Evolutionary conservation across 2,329 filamentous ascomycete genomes (phyloP), one percentile per base, ranked within the genome.

Genomic region (Claviceps paspali): DNA sequence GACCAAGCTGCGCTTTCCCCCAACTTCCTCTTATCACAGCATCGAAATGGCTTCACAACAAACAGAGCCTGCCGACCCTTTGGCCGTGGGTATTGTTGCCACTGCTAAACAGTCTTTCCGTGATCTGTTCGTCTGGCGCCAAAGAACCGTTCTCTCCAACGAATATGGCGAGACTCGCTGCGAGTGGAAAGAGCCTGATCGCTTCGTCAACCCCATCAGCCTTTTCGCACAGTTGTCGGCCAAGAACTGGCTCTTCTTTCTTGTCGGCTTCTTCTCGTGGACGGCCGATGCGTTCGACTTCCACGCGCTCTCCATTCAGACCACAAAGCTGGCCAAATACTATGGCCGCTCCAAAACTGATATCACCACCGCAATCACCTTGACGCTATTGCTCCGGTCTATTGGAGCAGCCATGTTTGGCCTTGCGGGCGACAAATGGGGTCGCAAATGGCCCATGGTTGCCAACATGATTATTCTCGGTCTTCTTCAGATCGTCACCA

Each of bases 231-330:
- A 77, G 56, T 66, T 91, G 12, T 69, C 65, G 3, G 61, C 63
- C 18, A 71, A 66, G 42, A 76, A 81, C 52, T 88, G 82, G 82
- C 51, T 82, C 12, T 86, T 82, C 62, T 77, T 88, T 60, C 45
- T 81, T 29, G 78, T 85, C 9, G 82, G 81, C 3, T 76, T 87
- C 51, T 57, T 69, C 24, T 77, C 81, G 12, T 88, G 83, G 83
- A 81, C 74, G 1, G 82, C 81, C 39, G 83, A 88, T 54, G 82
- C 82, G 3, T 88, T 87, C 53, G 82, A 86, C 56, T 88, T 87
- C 53, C 81, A 86, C 57, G 79, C 82, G 19, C 66, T 88, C 7
- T 82, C 77, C 4, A 82, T 88, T 45, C 82, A 86, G 54, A 82
- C 81, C 3, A 69, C 70, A 46, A 84, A 85, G 59, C 63, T 87